phyloP scores from a whole-genome alignment of 1,139 yeast genomes.

The Yamadazyma membranifaciens region DNA sequence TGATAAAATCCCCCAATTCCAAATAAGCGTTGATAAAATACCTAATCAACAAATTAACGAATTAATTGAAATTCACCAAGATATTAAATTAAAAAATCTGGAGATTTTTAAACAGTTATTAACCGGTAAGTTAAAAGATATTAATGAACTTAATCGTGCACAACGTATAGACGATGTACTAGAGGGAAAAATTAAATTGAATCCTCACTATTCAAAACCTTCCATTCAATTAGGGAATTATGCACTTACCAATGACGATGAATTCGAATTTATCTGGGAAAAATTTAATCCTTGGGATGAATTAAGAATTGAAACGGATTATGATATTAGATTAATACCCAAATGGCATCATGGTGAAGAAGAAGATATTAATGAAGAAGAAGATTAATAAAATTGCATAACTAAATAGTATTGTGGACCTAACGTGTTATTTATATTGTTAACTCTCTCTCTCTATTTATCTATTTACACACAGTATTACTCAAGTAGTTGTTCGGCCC shows the following conservation, averaged over 20 bases:
- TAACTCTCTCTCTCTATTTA: neutral
- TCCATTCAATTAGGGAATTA: constrained; percentile 39
- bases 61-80: constrained; percentile 23
- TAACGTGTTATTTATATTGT: neutral
- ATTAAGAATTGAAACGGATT: constrained; percentile 43
- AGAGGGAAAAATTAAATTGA: constrained; percentile 28
- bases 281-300: constrained; percentile 56
- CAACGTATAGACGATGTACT: constrained; percentile 34
- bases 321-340: constrained; percentile 47
- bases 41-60: constrained; percentile 11
- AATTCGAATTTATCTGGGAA: constrained; percentile 45
- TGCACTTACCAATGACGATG: constrained; percentile 37
- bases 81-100: constrained; percentile 24
- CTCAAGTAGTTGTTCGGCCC: constrained; percentile 38
- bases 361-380: neutral
- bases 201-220: constrained; percentile 31
- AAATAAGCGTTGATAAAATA: neutral
- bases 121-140: constrained; percentile 23
- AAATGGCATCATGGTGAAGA: constrained; percentile 18
- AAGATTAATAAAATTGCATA: neutral
- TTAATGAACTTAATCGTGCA: constrained; percentile 39
- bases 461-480: constrained; percentile 6
- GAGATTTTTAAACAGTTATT: constrained; percentile 22
- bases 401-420: neutral
- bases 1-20: neutral